A percentile compares a stretch with the other conserved stretches of the same genome.
phyloP scores from a whole-genome alignment of 352 stramenopile species.

The Aphanomyces invadans region DNA sequence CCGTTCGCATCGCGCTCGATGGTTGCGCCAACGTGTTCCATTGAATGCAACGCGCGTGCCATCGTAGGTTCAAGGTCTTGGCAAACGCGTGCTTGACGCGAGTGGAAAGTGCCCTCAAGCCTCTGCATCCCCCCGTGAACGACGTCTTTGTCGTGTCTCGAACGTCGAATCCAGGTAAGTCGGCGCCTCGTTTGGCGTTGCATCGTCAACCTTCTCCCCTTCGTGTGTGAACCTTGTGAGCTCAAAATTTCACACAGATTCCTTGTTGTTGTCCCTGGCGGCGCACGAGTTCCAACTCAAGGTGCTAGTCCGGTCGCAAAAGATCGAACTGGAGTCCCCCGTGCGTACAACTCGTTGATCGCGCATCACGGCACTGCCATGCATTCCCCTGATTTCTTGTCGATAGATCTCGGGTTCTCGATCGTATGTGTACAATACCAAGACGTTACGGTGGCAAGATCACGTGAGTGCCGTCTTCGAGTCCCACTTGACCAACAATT shows the following conservation, averaged over 20 bases:
- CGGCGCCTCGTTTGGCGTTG: background rate
- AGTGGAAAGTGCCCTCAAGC: slow-evolving; percentile 47
- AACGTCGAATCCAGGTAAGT: slow-evolving; percentile 29
- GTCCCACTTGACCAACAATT: background rate
- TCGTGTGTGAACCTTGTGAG: background rate
- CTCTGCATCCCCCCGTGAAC: slow-evolving; percentile 57
- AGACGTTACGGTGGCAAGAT: slow-evolving; percentile 66
- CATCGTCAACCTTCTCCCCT: background rate
- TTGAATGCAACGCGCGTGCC: background rate
- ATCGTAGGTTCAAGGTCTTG: slow-evolving; percentile 43
- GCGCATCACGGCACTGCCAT: background rate
- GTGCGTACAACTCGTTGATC: slow-evolving; percentile 1
- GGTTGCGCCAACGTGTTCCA: background rate
- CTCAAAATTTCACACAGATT: slow-evolving; percentile 26
- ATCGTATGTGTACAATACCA: slow-evolving; percentile 66
- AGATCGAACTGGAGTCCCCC: slow-evolving; percentile 13
- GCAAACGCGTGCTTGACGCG: slow-evolving; percentile 53
- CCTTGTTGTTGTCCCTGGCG: slow-evolving; percentile 43
- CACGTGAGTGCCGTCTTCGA: slow-evolving; percentile 34
- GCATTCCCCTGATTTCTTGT: background rate
- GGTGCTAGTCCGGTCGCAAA: slow-evolving; percentile 28
- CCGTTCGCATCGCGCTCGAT: background rate
- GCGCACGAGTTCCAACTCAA: slow-evolving; percentile 58
- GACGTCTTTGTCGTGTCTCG: slow-evolving; percentile 45
- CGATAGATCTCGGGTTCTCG: slow-evolving; percentile 58